These are phyloP conservation scores for Cryptococcus maquisensis DNA, from an alignment of 1,284 basidiomycete genomes.

Conservation along the genomic window DNA sequence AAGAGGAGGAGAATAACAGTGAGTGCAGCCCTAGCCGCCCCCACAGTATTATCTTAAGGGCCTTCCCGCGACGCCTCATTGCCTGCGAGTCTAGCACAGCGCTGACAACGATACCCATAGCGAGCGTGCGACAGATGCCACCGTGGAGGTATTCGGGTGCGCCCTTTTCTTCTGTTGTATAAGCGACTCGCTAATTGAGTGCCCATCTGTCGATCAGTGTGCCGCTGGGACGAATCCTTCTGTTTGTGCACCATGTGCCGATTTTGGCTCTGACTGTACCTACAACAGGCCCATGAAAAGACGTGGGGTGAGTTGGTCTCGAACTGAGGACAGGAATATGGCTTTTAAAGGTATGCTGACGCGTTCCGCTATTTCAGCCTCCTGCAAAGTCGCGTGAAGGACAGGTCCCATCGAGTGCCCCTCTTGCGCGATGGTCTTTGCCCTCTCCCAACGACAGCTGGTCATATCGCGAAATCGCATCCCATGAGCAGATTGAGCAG, in stretches of 20 bases:
- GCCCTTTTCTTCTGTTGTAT: background rate
- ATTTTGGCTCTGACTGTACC: slow-evolving; percentile 39
- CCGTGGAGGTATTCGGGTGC: slow-evolving; percentile 40
- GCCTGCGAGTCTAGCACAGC: background rate
- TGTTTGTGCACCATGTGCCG: slow-evolving; percentile 37
- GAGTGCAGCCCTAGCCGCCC: slow-evolving; percentile 2
- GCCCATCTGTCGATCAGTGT: slow-evolving; percentile 24
- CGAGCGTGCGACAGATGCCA: slow-evolving; percentile 46
- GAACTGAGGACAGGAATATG: too few species aligned
- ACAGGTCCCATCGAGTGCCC: background rate
- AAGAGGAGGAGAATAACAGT: slow-evolving; percentile 32
- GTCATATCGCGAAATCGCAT: slow-evolving; percentile 30
- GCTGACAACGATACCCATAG: slow-evolving; percentile 9
- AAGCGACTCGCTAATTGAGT: background rate
- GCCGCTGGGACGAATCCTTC: slow-evolving; percentile 19
- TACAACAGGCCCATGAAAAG: slow-evolving; percentile 43
- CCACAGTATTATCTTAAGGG: background rate
- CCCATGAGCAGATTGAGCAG: slow-evolving; percentile 25
- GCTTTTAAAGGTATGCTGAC: background rate
- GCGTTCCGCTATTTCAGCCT: slow-evolving; percentile 2
- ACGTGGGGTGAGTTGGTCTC: slow-evolving; percentile 37
- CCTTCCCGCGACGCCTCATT: too few species aligned
- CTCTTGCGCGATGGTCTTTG: background rate
- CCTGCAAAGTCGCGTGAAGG: slow-evolving; percentile 2
- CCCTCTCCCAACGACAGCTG: slow-evolving; percentile 12